phyloP scores from a whole-genome alignment of 192 early-diverging fungal genomes.

The Dissophora ornata region DNA sequence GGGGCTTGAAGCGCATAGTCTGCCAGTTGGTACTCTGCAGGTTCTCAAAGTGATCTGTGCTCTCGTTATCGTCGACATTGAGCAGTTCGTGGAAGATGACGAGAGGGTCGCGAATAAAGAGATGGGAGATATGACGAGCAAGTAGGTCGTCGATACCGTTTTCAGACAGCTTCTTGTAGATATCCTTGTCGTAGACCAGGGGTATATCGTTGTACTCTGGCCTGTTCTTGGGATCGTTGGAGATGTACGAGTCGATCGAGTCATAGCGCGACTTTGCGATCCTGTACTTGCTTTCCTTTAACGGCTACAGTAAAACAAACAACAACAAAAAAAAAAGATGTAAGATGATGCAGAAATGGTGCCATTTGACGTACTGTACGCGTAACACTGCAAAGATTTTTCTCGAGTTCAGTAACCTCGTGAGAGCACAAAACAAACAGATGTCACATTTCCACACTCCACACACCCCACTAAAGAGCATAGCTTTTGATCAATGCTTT shows the following conservation, averaged over 20 bases:
- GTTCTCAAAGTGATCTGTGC: conserved; percentile 98
- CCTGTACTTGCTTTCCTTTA: conserved; percentile 77
- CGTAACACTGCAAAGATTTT: background rate
- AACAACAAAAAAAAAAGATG: no score
- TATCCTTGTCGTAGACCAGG: conserved; percentile 82
- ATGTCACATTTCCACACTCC: no score
- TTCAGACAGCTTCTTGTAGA: conserved; percentile 76
- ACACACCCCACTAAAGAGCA: background rate
- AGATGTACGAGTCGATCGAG: conserved; percentile 91
- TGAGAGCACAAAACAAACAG: background rate
- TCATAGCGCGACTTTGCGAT: conserved; percentile 98
- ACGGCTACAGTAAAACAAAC: no score
- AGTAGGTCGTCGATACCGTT: conserved; percentile 89
- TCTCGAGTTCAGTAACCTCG: background rate
- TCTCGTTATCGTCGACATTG: conserved; percentile 83
- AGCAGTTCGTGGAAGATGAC: conserved; percentile 94
- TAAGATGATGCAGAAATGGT: conserved; percentile 48
- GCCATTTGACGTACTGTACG: conserved; percentile 41
- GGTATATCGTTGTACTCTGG: conserved; percentile 94
- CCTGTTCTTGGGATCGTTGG: conserved; percentile 75
- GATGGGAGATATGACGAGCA: conserved; percentile 91
- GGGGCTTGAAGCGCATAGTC: conserved; percentile 97
- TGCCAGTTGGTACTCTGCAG: conserved; percentile 99
- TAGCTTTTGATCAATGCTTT: background rate
- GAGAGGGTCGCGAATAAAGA: conserved; percentile 98